phyloP scores from a whole-genome alignment of 2,329 filamentous ascomycete species.

The Westerdykella sp. region DNA sequence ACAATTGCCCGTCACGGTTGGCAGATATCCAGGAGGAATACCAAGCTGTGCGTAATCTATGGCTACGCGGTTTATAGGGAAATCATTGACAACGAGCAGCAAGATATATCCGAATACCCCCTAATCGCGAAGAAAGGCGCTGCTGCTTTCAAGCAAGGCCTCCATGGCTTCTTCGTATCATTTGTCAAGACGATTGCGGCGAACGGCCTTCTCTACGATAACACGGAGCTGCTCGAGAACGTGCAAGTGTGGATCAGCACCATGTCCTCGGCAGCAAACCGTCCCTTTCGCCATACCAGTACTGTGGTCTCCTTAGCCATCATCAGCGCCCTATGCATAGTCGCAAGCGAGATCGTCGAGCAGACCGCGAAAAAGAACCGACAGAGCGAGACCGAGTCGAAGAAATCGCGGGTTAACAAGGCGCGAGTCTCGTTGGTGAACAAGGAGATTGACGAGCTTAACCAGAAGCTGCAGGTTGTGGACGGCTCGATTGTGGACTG shows the following conservation, averaged over 20 bases:
- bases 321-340: slow-evolving; percentile 67
- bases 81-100: slow-evolving; percentile 34
- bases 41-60: slow-evolving; percentile 56
- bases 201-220: slow-evolving; percentile 73
- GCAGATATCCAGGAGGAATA: slow-evolving; percentile 83
- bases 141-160: slow-evolving; percentile 67
- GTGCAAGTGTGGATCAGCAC: slow-evolving; percentile 82
- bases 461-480: slow-evolving; percentile 61
- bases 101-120: slow-evolving; percentile 84
- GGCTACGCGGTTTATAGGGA: too few species aligned
- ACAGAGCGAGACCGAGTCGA: slow-evolving; percentile 71
- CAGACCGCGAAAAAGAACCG: slow-evolving; percentile 70
- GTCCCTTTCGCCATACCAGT: slow-evolving; percentile 90
- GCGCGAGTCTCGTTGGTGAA: slow-evolving; percentile 68
- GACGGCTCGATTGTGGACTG: slow-evolving; percentile 73
- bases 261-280: slow-evolving; percentile 80
- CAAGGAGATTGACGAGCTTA: slow-evolving; percentile 63
- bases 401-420: slow-evolving; percentile 70
- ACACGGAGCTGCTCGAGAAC: slow-evolving; percentile 74
- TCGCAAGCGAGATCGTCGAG: slow-evolving; percentile 64
- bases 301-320: slow-evolving; percentile 78
- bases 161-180: slow-evolving; percentile 72
- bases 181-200: slow-evolving; percentile 74
- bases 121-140: slow-evolving; percentile 73
- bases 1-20: slow-evolving; percentile 73